Evolutionary conservation across 352 stramenopile species (phyloP).

Genomic region (Hyaloperonospora brassicae): DNA sequence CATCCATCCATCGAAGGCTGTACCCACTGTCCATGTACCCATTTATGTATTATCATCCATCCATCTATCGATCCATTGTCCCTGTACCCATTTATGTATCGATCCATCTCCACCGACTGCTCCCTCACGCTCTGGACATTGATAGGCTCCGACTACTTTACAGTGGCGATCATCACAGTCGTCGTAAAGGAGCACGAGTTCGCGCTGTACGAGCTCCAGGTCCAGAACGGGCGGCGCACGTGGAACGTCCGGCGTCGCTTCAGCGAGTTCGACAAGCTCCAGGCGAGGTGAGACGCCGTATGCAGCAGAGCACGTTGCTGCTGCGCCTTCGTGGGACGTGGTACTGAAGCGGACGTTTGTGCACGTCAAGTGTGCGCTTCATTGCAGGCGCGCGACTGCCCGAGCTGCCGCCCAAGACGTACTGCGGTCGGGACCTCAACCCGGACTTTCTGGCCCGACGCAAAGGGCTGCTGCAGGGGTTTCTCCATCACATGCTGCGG

Average conservation of each 20-base stretch:
- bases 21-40: no score
- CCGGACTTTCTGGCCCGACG: slow-evolving; percentile 54
- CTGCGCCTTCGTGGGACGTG: no score
- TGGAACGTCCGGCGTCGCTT: slow-evolving; percentile 67
- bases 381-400: slow-evolving; percentile 40
- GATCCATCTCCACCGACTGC: no score
- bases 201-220: slow-evolving; percentile 58
- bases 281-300: slow-evolving; percentile 27
- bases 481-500: slow-evolving; percentile 53
- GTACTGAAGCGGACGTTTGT: slow-evolving; percentile 5
- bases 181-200: slow-evolving; percentile 41
- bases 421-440: slow-evolving; percentile 65
- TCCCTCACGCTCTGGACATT: background rate
- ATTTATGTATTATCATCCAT: no score
- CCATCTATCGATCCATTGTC: no score
- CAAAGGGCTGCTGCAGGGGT: slow-evolving; percentile 42
- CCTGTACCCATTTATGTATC: no score
- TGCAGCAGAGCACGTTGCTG: background rate
- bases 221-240: slow-evolving; percentile 59
- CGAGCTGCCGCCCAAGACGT: slow-evolving; percentile 56
- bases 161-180: slow-evolving; percentile 46
- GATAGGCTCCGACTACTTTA: slow-evolving; percentile 68
- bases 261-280: slow-evolving; percentile 59
- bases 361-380: slow-evolving; percentile 33
- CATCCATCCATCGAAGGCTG: no score